Base-by-base conservation (phyloP, 2,329 filamentous ascomycete species). In the Bipolaris bicolor region DNA sequence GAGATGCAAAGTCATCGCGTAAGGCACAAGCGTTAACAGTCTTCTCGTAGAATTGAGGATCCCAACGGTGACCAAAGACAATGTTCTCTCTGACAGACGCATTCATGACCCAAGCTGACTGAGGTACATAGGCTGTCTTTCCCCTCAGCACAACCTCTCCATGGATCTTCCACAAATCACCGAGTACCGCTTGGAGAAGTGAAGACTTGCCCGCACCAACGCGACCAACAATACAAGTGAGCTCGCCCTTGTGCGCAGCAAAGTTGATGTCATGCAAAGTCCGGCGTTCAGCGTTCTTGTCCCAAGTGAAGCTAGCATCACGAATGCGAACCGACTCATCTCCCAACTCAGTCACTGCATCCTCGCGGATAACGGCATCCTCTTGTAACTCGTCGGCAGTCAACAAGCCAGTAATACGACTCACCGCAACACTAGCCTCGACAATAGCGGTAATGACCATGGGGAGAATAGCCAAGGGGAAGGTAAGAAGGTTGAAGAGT, bases 381-480 rank as follows among this genome's bases (percentile, higher is more conserved):
- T 85, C 77, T 75, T 99, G 95, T 31, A 99, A 81, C 76, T 99
- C 95, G 69, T 98, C 94, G 0, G 95, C 91, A 0, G 82, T 86
- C 58, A 99, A 86, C 77, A 92, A 99, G 36, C 88, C 84, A 0
- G 92, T 95, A 64, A 99, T 82, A 70, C 95, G 90, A 26, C 86
- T 86, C 20, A 96, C 91, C 22, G 95, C 95, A 53, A 99, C 95
- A n/a, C 87, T 91, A 10, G 95, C 93, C 77, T 99, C 95, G 31
- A 99, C 92, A 61, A 99, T 91, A 6, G 94, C 89, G 0, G 93
- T 97, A 66, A 99, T 98, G 36, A 99, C 93, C 93, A 99, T 98
- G 7, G 95, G 95, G 29, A 99, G 82, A 36, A 99, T 89, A 2
- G 95, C 90, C 52, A 99, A 85, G 1, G 95, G 96, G 79, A 99